Evolutionary conservation across 2,329 filamentous ascomycete genomes (phyloP).

Genomic region (Pestalotiopsis sp.): DNA sequence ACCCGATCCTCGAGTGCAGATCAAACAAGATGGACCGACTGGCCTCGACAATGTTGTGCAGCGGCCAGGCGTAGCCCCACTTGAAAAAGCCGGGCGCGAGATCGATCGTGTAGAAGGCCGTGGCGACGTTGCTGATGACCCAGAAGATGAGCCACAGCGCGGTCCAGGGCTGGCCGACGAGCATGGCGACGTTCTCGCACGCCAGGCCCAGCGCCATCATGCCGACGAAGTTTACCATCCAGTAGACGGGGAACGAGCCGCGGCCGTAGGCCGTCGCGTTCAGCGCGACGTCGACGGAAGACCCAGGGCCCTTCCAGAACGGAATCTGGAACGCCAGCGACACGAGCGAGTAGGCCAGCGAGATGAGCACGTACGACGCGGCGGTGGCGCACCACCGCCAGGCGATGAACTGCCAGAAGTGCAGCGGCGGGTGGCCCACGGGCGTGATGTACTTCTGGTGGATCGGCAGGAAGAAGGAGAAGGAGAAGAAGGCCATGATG

Average conservation of each 20-base stretch:
- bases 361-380: conserved; percentile 60
- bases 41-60: conserved; percentile 63
- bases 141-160: conserved; percentile 67
- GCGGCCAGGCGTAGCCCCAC: conserved; percentile 66
- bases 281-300: conserved; percentile 27
- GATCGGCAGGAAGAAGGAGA: conserved; percentile 65
- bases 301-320: conserved; percentile 51
- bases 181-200: conserved; percentile 66
- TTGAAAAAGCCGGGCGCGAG: conserved; percentile 59
- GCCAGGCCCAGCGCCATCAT: conserved; percentile 65
- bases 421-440: conserved; percentile 56
- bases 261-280: conserved; percentile 56
- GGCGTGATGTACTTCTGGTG: conserved; percentile 60
- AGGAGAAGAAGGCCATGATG: conserved; percentile 68
- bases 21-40: conserved; percentile 62
- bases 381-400: conserved; percentile 61
- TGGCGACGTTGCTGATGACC: conserved; percentile 67
- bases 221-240: conserved; percentile 64
- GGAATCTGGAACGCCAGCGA: conserved; percentile 65
- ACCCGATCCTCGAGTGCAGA: conserved; percentile 56
- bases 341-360: conserved; percentile 64
- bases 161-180: conserved; percentile 61
- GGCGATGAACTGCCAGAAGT: conserved; percentile 57
- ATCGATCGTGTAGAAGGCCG: conserved; percentile 60
- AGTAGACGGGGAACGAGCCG: conserved; percentile 63